Conservation (phyloP, 2,329 filamentous ascomycete species). For the Aspergillus brasiliensis region DNA sequence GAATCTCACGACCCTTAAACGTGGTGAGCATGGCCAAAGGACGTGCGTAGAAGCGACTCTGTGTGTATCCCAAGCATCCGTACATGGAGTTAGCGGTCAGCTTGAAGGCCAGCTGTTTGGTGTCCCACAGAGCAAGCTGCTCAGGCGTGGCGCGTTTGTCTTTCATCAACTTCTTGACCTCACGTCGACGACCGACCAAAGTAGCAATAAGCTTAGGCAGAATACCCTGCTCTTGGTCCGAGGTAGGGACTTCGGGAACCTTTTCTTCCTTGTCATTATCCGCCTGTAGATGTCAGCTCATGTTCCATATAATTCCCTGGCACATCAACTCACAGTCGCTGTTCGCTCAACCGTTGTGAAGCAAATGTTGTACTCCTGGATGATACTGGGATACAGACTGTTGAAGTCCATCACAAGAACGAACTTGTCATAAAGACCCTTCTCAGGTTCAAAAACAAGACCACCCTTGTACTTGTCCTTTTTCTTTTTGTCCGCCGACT, state of each 20-base stretch:
- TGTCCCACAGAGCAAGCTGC: constrained; percentile 92
- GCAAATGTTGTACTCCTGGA: constrained; percentile 99
- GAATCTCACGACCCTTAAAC: constrained; percentile 95
- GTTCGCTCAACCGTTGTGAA: constrained; percentile 93
- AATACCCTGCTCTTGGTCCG: constrained; percentile 77
- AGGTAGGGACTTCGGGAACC: constrained; percentile 79
- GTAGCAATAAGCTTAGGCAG: constrained; percentile 89
- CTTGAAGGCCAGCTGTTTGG: constrained; percentile 95
- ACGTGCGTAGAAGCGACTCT: constrained; percentile 94
- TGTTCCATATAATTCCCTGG: not conserved
- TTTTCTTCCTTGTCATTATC: constrained; percentile 78
- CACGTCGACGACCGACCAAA: constrained; percentile 81
- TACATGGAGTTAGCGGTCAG: constrained; percentile 99
- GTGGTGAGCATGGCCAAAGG: constrained; percentile 95
- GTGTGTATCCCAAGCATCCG: constrained; percentile 94
- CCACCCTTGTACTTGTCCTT: constrained; percentile 99
- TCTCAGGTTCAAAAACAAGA: constrained; percentile 96
- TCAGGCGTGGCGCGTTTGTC: constrained; percentile 82
- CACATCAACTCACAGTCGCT: constrained; percentile 59
- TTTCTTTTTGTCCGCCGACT: constrained; percentile 77
- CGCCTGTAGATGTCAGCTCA: constrained; percentile 25
- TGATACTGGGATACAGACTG: constrained; percentile 96
- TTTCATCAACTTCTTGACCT: constrained; percentile 98
- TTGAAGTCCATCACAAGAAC: constrained; percentile 99
- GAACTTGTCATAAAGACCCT: constrained; percentile 96